A percentile compares a stretch with the other conserved stretches of the same genome.
phyloP scores from a whole-genome alignment of 2,329 filamentous ascomycete species.

The Chaetomiaceae sp. region DNA sequence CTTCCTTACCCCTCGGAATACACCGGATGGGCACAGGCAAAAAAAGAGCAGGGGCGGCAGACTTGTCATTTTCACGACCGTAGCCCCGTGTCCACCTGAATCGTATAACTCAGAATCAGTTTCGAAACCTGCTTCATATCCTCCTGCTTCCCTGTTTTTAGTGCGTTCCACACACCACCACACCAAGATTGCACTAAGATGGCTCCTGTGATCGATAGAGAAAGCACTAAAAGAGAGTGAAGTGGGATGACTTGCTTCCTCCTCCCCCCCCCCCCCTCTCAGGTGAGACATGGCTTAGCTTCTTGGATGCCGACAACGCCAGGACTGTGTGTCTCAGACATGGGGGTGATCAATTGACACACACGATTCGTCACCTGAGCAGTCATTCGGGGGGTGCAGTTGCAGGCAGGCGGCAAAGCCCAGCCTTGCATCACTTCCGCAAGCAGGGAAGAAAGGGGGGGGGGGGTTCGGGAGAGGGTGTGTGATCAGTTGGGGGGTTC shows the following conservation, averaged over 20 bases:
- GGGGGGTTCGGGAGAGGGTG: neutral
- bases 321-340: neutral
- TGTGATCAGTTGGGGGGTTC: neutral
- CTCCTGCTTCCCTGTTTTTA: neutral
- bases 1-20: too few species aligned
- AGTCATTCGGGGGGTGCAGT: neutral
- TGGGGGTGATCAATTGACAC: conserved; percentile 8
- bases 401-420: neutral
- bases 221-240: neutral
- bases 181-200: neutral
- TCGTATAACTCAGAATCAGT: too few species aligned
- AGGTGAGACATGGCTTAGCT: neutral
- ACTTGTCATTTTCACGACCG: too few species aligned
- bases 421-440: neutral
- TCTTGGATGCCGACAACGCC: neutral
- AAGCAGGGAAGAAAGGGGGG: neutral
- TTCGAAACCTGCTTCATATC: neutral
- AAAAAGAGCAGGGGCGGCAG: too few species aligned
- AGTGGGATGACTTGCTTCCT: neutral
- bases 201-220: conserved; percentile 1
- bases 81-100: too few species aligned
- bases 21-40: too few species aligned
- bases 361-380: conserved; percentile 10
- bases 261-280: neutral
- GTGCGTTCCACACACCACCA: neutral